phyloP scores from a whole-genome alignment of 768 basidiomycete genomes.

The Leccinum uliginosum region DNA sequence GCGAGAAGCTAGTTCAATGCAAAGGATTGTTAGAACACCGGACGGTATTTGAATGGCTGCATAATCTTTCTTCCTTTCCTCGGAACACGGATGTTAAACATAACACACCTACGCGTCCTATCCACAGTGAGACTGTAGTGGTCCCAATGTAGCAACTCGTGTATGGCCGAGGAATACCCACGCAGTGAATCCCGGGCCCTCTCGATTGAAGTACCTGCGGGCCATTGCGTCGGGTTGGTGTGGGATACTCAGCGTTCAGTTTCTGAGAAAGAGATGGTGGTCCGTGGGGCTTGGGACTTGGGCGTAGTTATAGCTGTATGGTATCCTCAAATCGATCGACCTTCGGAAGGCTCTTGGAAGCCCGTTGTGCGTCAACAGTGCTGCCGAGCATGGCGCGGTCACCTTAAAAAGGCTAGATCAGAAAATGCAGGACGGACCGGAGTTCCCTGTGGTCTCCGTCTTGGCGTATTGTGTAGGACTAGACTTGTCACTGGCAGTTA shows the following conservation, averaged over 20 bases:
- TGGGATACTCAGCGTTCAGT: background rate
- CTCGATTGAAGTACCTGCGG: background rate
- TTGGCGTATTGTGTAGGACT: too few relatives aligned
- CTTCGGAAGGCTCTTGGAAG: background rate
- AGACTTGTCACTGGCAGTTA: too few relatives aligned
- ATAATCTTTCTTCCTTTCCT: background rate
- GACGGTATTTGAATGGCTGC: background rate
- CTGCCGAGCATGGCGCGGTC: background rate
- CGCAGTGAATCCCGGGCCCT: background rate
- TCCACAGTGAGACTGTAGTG: background rate
- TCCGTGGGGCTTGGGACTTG: background rate
- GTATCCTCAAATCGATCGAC: background rate
- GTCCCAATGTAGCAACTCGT: background rate
- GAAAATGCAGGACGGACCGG: background rate
- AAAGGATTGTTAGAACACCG: background rate
- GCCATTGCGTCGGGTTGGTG: background rate
- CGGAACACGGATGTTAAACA: background rate
- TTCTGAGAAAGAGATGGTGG: background rate
- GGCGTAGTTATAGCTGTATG: background rate
- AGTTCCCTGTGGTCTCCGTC: too few relatives aligned
- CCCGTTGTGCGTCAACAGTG: background rate
- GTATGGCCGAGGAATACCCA: background rate
- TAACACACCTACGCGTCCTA: background rate
- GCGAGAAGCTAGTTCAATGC: background rate
- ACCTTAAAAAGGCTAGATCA: background rate